Conservation (phyloP, 306 rosid genomes). For the Lotus japonicus region DNA sequence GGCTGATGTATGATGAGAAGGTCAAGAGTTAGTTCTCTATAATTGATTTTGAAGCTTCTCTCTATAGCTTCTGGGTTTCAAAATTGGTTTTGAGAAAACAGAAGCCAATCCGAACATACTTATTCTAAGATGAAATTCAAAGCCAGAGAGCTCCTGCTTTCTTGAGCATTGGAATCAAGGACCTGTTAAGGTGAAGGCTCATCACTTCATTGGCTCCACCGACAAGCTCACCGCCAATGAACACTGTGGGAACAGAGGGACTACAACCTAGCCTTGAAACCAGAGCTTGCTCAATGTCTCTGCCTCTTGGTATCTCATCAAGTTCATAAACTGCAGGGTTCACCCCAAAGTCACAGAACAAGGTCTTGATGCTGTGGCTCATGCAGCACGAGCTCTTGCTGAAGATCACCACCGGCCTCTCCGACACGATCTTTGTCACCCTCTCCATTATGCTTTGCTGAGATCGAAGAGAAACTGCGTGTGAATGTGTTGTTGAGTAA, state of each 20-base stretch:
- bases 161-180: slow-evolving; percentile 88
- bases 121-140: slow-evolving; percentile 25
- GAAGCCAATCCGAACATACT: no score
- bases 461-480: no score
- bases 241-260: slow-evolving; percentile 80
- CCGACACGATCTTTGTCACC: slow-evolving; percentile 68
- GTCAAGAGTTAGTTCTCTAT: not conserved
- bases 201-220: slow-evolving; percentile 91
- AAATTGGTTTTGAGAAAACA: no score
- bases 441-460: slow-evolving; percentile 51
- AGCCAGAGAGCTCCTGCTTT: slow-evolving; percentile 89
- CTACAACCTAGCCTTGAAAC: slow-evolving; percentile 44
- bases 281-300: slow-evolving; percentile 88
- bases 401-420: slow-evolving; percentile 91
- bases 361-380: slow-evolving; percentile 79
- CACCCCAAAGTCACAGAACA: slow-evolving; percentile 78
- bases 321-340: slow-evolving; percentile 79
- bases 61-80: no score
- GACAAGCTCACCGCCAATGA: slow-evolving; percentile 72
- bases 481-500: not conserved
- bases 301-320: slow-evolving; percentile 79
- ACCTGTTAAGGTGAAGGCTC: slow-evolving; percentile 82
- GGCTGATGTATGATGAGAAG: not conserved
- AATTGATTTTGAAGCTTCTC: no score
- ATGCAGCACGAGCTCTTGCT: slow-evolving; percentile 89